Evolutionary conservation across 345 rosid species (phyloP).

Genomic region (Dovyalis caffra): DNA sequence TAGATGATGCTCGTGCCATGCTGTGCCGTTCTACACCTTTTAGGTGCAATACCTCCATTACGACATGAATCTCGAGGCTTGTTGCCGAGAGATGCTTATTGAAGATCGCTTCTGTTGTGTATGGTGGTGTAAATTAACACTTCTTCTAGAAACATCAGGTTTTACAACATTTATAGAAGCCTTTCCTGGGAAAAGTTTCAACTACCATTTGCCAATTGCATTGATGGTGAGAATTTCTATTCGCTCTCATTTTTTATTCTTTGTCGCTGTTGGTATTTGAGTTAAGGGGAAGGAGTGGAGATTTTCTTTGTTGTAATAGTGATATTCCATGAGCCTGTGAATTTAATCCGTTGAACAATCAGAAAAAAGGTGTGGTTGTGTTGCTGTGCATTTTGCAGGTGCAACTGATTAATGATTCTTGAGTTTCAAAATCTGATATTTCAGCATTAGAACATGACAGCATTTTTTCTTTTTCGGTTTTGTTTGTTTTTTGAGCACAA

Average conservation of each 20-base stretch:
- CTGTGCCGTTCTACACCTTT: background rate
- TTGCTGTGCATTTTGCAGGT: background rate
- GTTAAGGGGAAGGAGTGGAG: background rate
- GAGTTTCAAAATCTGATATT: background rate
- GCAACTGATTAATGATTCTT: background rate
- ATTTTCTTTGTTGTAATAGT: background rate
- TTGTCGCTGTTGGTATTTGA: background rate
- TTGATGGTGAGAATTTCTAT: background rate
- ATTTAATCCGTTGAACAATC: background rate
- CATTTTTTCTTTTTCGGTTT: too few species aligned
- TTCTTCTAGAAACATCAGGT: background rate
- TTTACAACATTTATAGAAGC: background rate
- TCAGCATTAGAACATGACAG: background rate
- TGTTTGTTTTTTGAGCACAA: background rate
- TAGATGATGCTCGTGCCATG: background rate
- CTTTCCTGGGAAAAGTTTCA: background rate
- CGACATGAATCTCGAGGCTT: background rate
- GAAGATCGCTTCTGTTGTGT: background rate
- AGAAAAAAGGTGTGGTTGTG: background rate
- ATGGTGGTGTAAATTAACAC: constrained; percentile 2
- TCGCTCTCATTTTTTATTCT: background rate
- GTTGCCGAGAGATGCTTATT: background rate
- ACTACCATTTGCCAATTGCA: background rate
- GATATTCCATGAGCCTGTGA: background rate
- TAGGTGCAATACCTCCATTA: background rate